A percentile compares a stretch with the other conserved stretches of the same genome.
These are phyloP conservation scores for Globisporangium echinulatum DNA, from an alignment of 352 stramenopile genomes.

Conservation along the genomic window DNA sequence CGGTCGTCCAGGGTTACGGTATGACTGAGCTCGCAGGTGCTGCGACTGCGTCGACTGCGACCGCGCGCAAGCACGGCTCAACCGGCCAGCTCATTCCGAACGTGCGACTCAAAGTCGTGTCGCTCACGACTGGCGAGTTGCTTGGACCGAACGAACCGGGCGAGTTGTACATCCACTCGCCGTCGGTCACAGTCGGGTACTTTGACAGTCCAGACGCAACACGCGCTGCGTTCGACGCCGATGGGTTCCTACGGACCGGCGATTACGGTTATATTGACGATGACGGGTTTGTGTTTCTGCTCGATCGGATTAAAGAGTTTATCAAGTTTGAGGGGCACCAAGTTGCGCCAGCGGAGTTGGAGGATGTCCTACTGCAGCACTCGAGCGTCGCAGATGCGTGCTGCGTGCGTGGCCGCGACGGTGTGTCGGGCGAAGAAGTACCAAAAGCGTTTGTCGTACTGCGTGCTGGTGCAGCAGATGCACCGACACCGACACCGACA, in stretches of 20 bases:
- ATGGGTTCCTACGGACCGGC: constrained; percentile 84
- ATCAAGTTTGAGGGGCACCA: constrained; percentile 94
- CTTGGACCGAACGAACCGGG: constrained; percentile 34
- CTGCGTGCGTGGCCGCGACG: constrained; percentile 53
- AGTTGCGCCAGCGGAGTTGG: constrained; percentile 88
- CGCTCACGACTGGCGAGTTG: constrained; percentile 32
- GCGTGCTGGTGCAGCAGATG: constrained; percentile 15
- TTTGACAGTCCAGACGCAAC: constrained; percentile 84
- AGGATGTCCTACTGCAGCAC: constrained; percentile 83
- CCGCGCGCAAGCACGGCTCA: background rate
- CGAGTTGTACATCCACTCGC: constrained; percentile 81
- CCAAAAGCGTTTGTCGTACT: constrained; percentile 88
- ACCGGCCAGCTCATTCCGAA: constrained; percentile 46
- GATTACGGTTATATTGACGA: constrained; percentile 89
- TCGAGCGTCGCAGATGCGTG: constrained; percentile 66
- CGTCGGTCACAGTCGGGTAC: constrained; percentile 90
- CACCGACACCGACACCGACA: constrained; percentile 6
- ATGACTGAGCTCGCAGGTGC: constrained; percentile 45
- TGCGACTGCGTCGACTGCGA: constrained; percentile 16
- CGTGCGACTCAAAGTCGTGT: constrained; percentile 42
- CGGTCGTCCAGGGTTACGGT: constrained; percentile 38
- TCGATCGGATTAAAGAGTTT: constrained; percentile 91
- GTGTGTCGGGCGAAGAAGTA: constrained; percentile 69
- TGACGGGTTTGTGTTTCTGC: constrained; percentile 89
- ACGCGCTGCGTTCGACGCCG: constrained; percentile 54